These are phyloP conservation scores for Leccinum angustisporum DNA, from an alignment of 1,284 basidiomycete genomes.

Conservation along the genomic window DNA sequence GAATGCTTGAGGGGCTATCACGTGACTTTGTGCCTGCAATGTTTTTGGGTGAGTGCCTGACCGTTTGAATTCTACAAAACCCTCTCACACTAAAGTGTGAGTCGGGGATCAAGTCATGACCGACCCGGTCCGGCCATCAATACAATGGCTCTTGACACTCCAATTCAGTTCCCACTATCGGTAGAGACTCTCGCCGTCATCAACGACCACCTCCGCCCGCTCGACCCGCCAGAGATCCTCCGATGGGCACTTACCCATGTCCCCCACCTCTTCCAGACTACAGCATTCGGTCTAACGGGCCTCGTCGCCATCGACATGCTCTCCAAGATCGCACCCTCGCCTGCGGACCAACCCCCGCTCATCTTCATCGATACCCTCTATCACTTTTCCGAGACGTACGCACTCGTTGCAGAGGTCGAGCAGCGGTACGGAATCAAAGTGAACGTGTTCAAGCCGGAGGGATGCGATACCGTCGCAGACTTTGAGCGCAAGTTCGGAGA, in stretches of 20 bases:
- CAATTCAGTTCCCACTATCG: conserved; percentile 64
- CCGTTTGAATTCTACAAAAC: too few species aligned
- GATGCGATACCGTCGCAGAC: conserved; percentile 65
- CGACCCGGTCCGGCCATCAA: background rate
- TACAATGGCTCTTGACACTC: conserved; percentile 38
- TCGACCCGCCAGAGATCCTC: conserved; percentile 79
- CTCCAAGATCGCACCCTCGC: conserved; percentile 65
- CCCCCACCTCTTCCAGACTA: conserved; percentile 85
- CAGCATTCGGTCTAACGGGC: conserved; percentile 92
- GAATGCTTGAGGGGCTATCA: too few species aligned
- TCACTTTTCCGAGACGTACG: conserved; percentile 93
- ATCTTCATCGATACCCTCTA: conserved; percentile 97
- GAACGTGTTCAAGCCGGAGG: conserved; percentile 79
- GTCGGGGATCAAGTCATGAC: background rate
- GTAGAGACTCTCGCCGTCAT: conserved; percentile 61
- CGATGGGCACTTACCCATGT: conserved; percentile 80
- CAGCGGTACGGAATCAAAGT: conserved; percentile 74
- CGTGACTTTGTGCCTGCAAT: too few species aligned
- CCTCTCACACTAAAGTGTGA: too few species aligned
- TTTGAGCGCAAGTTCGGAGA: conserved; percentile 86
- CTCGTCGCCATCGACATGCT: conserved; percentile 92
- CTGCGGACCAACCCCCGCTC: conserved; percentile 53
- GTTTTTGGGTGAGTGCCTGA: too few species aligned
- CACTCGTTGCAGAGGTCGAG: conserved; percentile 81
- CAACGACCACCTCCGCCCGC: conserved; percentile 70